Evolutionary conservation across 1,284 basidiomycete species (phyloP).

Genomic region (Schizophyllum amplum): DNA sequence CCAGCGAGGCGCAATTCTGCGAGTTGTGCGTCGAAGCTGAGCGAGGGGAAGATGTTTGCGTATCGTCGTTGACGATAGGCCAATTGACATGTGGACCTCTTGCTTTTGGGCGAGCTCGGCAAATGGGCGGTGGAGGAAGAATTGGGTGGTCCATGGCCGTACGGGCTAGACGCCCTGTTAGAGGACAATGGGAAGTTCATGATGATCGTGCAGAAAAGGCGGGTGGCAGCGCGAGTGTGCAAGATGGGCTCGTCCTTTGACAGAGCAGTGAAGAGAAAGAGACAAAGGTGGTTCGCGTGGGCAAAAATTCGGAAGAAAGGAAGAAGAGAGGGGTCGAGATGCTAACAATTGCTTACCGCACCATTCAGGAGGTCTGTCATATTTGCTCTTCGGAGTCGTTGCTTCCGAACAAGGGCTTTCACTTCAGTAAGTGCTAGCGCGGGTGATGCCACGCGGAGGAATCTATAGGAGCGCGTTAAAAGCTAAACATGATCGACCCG

Average conservation of each 20-base stretch:
- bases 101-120: not conserved
- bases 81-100: not conserved
- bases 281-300: not conserved
- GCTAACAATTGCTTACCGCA: too few species aligned
- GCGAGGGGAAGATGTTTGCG: not conserved
- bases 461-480: too few species aligned
- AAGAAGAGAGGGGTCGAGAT: too few species aligned
- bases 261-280: not conserved
- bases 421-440: too few species aligned
- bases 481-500: too few species aligned
- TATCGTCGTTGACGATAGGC: not conserved
- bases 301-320: too few species aligned
- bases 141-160: not conserved
- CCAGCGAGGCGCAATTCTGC: not conserved
- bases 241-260: not conserved
- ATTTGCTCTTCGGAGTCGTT: too few species aligned
- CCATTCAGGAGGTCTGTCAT: too few species aligned
- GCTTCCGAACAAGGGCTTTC: too few species aligned
- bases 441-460: too few species aligned
- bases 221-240: not conserved
- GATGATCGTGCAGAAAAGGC: not conserved
- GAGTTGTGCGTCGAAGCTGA: not conserved
- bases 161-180: not conserved
- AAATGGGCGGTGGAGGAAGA: not conserved
- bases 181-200: not conserved